Evolutionary conservation across 495 filamentous ascomycete species (phyloP).

Genomic region (Penicillium waksmanii): DNA sequence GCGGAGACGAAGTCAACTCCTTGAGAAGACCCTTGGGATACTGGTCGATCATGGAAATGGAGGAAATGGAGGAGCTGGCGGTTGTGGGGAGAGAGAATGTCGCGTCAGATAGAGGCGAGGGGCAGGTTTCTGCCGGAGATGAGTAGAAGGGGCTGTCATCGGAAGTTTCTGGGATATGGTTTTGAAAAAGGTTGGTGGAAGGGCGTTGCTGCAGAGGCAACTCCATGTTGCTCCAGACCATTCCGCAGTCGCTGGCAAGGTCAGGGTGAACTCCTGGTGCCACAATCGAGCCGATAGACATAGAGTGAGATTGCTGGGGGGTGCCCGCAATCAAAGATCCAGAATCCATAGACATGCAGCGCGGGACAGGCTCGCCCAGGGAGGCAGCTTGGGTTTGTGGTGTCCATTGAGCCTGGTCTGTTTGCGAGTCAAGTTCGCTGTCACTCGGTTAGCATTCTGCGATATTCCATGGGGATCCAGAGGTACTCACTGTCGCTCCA

Average conservation of each 20-base stretch:
- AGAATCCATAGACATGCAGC: constrained; percentile 33
- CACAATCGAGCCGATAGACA: constrained; percentile 52
- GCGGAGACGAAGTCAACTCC: constrained; percentile 43
- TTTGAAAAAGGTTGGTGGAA: constrained; percentile 35
- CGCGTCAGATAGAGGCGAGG: constrained; percentile 46
- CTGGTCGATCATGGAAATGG: constrained; percentile 38
- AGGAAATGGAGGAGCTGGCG: constrained; percentile 43
- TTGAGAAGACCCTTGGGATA: constrained; percentile 43
- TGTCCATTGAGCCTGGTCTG: constrained; percentile 40
- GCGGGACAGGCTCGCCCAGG: constrained; percentile 32
- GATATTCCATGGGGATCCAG: not conserved
- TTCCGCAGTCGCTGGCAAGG: constrained; percentile 38
- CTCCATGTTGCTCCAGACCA: constrained; percentile 46
- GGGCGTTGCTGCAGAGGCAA: constrained; percentile 40
- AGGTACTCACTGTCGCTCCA: constrained; percentile 77
- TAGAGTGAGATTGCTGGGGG: constrained; percentile 39
- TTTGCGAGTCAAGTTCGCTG: constrained; percentile 48
- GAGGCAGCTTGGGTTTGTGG: constrained; percentile 29
- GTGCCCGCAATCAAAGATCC: constrained; percentile 32
- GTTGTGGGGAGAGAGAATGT: constrained; percentile 43
- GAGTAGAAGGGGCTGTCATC: constrained; percentile 50
- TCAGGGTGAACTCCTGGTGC: constrained; percentile 48
- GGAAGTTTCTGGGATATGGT: constrained; percentile 41
- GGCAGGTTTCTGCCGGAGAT: constrained; percentile 47
- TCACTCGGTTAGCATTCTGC: constrained; percentile 13